Conservation (phyloP, 176 grass and related monocot genomes). For the Carex kokanica region DNA sequence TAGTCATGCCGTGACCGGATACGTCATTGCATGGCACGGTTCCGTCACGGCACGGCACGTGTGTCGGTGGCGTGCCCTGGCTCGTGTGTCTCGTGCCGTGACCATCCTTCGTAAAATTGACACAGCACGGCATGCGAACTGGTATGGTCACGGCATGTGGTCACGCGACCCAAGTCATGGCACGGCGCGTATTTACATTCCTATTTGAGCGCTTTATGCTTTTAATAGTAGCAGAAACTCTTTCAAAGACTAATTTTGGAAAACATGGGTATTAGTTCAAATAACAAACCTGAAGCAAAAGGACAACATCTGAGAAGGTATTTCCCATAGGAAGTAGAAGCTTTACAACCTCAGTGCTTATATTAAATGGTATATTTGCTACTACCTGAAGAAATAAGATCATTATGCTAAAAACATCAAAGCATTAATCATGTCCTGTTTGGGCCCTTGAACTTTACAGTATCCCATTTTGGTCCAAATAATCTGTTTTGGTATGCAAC, state of each 20-base stretch:
- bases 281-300: slow-evolving; percentile 90
- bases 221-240: background rate
- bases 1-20: no score
- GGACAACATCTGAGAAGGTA: slow-evolving; percentile 72
- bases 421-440: background rate
- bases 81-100: no score
- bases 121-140: no score
- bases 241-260: background rate
- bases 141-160: no score
- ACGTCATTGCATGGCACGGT: no score
- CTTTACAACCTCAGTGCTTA: slow-evolving; percentile 89
- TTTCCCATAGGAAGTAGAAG: slow-evolving; percentile 92
- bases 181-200: no score
- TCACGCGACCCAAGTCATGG: no score
- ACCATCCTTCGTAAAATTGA: no score
- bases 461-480: background rate
- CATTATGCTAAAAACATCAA: slow-evolving; percentile 3
- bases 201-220: background rate
- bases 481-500: background rate
- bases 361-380: slow-evolving; percentile 95
- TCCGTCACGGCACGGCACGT: no score
- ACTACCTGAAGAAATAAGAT: slow-evolving; percentile 62
- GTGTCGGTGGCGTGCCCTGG: no score
- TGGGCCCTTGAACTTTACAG: background rate
- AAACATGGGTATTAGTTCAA: background rate